These are phyloP conservation scores for Hyaloscypha variabilis DNA, from an alignment of 495 filamentous ascomycete species.

Conservation along the genomic window DNA sequence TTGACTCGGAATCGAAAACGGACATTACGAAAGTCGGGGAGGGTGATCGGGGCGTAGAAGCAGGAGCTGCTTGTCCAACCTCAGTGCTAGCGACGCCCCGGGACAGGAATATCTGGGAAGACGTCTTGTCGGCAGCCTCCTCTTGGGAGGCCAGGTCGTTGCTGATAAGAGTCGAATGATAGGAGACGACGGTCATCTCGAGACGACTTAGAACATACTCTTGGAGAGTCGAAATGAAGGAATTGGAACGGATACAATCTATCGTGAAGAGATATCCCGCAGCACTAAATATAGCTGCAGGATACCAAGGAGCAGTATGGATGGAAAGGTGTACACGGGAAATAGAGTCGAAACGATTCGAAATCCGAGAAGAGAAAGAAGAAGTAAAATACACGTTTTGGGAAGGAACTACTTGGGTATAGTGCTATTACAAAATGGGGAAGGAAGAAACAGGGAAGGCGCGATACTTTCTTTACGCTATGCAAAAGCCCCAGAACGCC, in stretches of 20 bases:
- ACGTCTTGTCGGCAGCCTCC: slow-evolving; percentile 34
- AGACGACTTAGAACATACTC: neutral
- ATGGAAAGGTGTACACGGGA: neutral
- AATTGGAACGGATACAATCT: neutral
- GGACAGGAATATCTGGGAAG: slow-evolving; percentile 46
- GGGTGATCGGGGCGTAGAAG: slow-evolving; percentile 4
- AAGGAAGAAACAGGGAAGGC: slow-evolving; percentile 20
- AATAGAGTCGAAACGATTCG: neutral
- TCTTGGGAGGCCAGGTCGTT: slow-evolving; percentile 16
- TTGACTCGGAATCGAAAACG: slow-evolving; percentile 34
- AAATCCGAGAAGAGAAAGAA: neutral
- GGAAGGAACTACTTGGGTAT: slow-evolving; percentile 10
- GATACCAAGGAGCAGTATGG: slow-evolving; percentile 1
- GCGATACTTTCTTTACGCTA: neutral
- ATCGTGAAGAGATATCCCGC: neutral
- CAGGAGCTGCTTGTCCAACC: slow-evolving; percentile 10
- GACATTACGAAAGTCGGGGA: slow-evolving; percentile 26
- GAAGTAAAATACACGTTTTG: neutral
- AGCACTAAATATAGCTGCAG: neutral
- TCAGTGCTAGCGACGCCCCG: slow-evolving; percentile 38
- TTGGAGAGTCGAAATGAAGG: neutral
- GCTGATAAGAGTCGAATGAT: slow-evolving; percentile 25
- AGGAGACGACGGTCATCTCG: slow-evolving; percentile 22
- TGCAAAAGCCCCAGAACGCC: neutral
- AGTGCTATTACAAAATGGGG: slow-evolving; percentile 11